Conservation (phyloP, 768 basidiomycete genomes). For the Suillus lakei region DNA sequence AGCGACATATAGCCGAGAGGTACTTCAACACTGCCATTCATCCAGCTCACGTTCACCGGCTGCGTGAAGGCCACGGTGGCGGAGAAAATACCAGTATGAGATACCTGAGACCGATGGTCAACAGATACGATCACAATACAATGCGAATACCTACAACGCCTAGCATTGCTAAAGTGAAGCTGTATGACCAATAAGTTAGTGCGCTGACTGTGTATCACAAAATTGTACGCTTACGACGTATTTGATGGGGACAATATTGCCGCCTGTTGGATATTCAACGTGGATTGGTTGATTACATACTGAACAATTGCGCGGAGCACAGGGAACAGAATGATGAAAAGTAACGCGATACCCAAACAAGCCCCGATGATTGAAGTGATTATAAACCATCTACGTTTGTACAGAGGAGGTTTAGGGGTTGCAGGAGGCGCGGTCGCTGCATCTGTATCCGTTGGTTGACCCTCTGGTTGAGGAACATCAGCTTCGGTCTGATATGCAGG, state of each 20-base stretch:
- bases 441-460: slow-evolving; percentile 1
- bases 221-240: slow-evolving; percentile 49
- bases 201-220: neutral
- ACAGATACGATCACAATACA: neutral
- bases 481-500: neutral
- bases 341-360: slow-evolving; percentile 59
- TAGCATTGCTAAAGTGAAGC: slow-evolving; percentile 55
- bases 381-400: slow-evolving; percentile 69
- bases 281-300: slow-evolving; percentile 60
- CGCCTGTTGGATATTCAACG: slow-evolving; percentile 57
- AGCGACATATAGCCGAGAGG: slow-evolving; percentile 61
- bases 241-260: slow-evolving; percentile 60
- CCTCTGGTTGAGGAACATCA: neutral
- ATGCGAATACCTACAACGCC: slow-evolving; percentile 50
- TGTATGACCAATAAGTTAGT: slow-evolving; percentile 29
- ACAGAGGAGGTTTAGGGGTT: slow-evolving; percentile 46
- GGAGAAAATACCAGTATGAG: slow-evolving; percentile 68
- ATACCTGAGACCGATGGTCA: slow-evolving; percentile 45
- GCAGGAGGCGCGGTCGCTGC: slow-evolving; percentile 8
- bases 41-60: slow-evolving; percentile 63
- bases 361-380: slow-evolving; percentile 54
- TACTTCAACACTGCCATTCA: slow-evolving; percentile 49
- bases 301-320: slow-evolving; percentile 70
- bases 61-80: slow-evolving; percentile 66
- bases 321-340: slow-evolving; percentile 73